Evolutionary conservation across 352 stramenopile genomes (phyloP).

Genomic region (Phytophthora pluvialis): DNA sequence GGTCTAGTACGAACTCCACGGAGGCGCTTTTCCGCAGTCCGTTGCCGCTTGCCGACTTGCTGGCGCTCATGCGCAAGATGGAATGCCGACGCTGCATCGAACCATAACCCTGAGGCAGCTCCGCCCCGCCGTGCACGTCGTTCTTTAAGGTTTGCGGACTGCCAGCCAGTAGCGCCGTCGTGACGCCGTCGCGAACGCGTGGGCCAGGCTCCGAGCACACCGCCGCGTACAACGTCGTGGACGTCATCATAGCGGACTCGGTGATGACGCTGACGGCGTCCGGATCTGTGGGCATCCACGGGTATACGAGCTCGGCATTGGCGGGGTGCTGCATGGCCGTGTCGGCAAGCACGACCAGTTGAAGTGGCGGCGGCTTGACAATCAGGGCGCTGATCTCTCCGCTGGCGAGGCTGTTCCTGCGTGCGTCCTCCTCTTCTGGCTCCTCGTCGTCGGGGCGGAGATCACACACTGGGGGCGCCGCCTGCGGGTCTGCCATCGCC

Average conservation of each 20-base stretch:
- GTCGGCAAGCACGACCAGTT: conserved; percentile 12
- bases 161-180: conserved; percentile 29
- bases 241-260: conserved; percentile 27
- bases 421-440: conserved; percentile 43
- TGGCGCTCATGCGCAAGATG: conserved; percentile 70
- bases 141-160: conserved; percentile 14
- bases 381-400: conserved; percentile 29
- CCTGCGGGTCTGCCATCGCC: conserved; percentile 31
- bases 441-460: conserved; percentile 29
- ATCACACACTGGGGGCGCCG: conserved; percentile 23
- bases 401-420: conserved; percentile 6
- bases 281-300: conserved; percentile 26
- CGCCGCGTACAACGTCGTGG: conserved; percentile 24
- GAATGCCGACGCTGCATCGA: conserved; percentile 51
- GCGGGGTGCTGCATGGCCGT: conserved; percentile 16
- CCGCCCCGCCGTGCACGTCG: conserved; percentile 4
- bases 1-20: conserved; percentile 72
- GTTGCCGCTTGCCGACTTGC: conserved; percentile 26
- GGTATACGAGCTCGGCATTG: conserved; percentile 36
- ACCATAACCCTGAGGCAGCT: conserved; percentile 35
- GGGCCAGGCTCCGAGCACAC: conserved; percentile 26
- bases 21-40: conserved; percentile 69
- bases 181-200: conserved; percentile 27
- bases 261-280: conserved; percentile 22
- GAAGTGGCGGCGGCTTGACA: conserved; percentile 35